These are phyloP conservation scores for Alternaria infectoria DNA, from an alignment of 2,329 filamentous ascomycete genomes.

Conservation along the genomic window DNA sequence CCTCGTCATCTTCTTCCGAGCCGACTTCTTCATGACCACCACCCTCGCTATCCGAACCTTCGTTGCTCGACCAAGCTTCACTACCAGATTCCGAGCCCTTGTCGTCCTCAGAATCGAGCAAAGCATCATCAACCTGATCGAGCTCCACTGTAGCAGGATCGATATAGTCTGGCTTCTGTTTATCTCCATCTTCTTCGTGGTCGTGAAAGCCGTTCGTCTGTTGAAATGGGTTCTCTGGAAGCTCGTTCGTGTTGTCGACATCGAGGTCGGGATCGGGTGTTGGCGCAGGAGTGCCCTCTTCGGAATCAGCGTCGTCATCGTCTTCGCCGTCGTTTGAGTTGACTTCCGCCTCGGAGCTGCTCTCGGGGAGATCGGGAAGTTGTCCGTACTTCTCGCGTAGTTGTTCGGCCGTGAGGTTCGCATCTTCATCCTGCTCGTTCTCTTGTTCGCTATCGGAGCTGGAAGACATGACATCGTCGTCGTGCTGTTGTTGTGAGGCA, in stretches of 20 bases:
- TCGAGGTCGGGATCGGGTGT: constrained; percentile 42
- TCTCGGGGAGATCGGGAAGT: constrained; percentile 58
- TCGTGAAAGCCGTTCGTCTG: constrained; percentile 32
- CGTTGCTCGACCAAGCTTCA: constrained; percentile 48
- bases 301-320: constrained; percentile 34
- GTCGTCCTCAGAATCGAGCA: constrained; percentile 47
- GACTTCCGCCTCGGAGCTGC: constrained; percentile 31
- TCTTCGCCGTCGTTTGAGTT: constrained; percentile 45
- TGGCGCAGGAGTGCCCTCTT: constrained; percentile 32
- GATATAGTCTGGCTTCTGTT: constrained; percentile 30
- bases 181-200: constrained; percentile 18
- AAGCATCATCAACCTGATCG: constrained; percentile 50
- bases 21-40: constrained; percentile 26
- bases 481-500: constrained; percentile 47
- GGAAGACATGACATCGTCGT: constrained; percentile 50
- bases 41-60: constrained; percentile 34
- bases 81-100: constrained; percentile 41
- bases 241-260: constrained; percentile 21
- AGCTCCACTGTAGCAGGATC: constrained; percentile 47
- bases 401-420: constrained; percentile 72
- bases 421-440: constrained; percentile 61
- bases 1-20: constrained; percentile 29
- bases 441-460: constrained; percentile 48
- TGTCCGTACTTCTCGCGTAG: constrained; percentile 72
- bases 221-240: constrained; percentile 14